A percentile compares a stretch with the other conserved stretches of the same genome.
Evolutionary conservation across 305 asterid species (phyloP).

Genomic region (Vinca major): DNA sequence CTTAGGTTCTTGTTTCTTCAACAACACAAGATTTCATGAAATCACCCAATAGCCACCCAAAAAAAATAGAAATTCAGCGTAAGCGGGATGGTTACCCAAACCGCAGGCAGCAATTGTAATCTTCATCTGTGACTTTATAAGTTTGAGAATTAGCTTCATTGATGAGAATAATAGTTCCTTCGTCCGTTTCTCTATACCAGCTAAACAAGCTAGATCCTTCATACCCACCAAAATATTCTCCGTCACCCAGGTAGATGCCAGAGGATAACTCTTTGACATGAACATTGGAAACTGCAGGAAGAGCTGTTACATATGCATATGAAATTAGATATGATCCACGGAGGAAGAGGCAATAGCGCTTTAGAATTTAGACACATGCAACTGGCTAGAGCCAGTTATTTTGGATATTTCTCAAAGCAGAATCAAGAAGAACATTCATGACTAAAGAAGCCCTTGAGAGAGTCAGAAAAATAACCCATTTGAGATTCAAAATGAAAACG

Average conservation of each 20-base stretch:
- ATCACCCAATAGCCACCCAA: neutral
- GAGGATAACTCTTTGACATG: constrained; percentile 48
- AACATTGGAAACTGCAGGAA: constrained; percentile 67
- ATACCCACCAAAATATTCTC: constrained; percentile 84
- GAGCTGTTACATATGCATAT: constrained; percentile 52
- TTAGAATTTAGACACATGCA: neutral
- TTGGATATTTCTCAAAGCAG: constrained; percentile 1
- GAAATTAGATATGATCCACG: constrained; percentile 1
- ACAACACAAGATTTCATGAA: neutral
- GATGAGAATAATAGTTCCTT: constrained; percentile 49
- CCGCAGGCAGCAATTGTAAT: constrained; percentile 63
- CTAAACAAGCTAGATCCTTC: constrained; percentile 89
- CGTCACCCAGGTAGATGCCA: constrained; percentile 68
- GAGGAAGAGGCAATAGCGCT: neutral
- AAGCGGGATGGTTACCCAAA: constrained; percentile 61
- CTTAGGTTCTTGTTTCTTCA: neutral
- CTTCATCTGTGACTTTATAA: constrained; percentile 84
- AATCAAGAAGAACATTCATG: neutral
- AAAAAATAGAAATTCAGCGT: too few species aligned
- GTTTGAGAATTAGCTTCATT: constrained; percentile 67
- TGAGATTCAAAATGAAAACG: neutral
- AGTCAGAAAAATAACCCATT: neutral
- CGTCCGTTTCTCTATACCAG: constrained; percentile 82
- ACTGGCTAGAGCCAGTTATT: neutral
- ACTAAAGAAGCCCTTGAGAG: neutral